Evolutionary conservation across 805 yeast species (phyloP).

Genomic region (Vanderwaltozyma verrucispora): DNA sequence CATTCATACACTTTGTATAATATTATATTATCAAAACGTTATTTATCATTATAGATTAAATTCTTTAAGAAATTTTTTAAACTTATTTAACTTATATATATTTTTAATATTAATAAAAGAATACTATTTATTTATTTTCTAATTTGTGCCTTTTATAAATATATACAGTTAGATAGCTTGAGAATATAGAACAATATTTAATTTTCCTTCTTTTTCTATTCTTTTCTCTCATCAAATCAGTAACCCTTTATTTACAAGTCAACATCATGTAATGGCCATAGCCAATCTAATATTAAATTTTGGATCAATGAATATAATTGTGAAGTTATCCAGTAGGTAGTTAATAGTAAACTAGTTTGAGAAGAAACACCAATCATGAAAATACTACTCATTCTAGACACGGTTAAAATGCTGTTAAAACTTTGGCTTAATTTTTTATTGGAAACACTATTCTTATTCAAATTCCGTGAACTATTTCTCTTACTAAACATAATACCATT

Average conservation of each 20-base stretch:
- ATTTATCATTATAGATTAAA: background rate
- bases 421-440: constrained; percentile 16
- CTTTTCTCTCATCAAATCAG: background rate
- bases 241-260: constrained; percentile 2
- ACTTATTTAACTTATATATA: too few species aligned
- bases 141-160: too few species aligned
- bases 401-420: constrained; percentile 43
- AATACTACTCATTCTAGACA: constrained; percentile 66
- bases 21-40: background rate
- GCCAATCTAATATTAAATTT: constrained; percentile 56
- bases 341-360: constrained; percentile 76
- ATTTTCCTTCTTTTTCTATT: background rate
- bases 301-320: constrained; percentile 68
- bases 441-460: background rate
- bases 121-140: background rate
- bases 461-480: constrained; percentile 7
- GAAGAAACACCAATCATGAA: constrained; percentile 75
- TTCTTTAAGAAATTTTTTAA: too few species aligned
- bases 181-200: too few species aligned
- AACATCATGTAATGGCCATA: constrained; percentile 38
- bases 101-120: too few species aligned
- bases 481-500: constrained; percentile 43
- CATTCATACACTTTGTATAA: too few species aligned
- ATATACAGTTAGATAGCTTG: too few species aligned
- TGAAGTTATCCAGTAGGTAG: constrained; percentile 86